These are phyloP conservation scores for Mortierella sp. DNA, from an alignment of 371 early-diverging fungal species.

Conservation along the genomic window DNA sequence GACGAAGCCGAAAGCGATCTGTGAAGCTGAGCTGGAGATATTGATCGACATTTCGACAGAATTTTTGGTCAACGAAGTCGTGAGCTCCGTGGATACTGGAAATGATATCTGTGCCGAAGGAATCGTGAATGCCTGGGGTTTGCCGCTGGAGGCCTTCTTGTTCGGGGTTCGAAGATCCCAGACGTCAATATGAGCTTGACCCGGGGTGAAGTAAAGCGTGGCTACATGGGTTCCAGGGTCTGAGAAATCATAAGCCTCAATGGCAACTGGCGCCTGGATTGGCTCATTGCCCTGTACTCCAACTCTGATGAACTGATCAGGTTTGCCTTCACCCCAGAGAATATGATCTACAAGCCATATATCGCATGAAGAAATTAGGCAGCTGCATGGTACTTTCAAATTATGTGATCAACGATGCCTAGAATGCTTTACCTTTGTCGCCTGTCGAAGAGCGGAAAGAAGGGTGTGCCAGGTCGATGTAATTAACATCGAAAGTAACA, in stretches of 20 bases:
- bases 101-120: neutral
- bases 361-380: no score
- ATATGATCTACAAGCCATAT: conserved; percentile 20
- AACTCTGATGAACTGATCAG: conserved; percentile 8
- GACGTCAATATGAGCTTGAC: neutral
- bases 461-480: neutral
- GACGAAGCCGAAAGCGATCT: neutral
- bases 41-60: neutral
- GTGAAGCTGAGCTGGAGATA: conserved; percentile 5
- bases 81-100: neutral
- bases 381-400: neutral
- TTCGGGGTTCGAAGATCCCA: conserved; percentile 6
- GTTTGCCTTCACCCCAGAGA: conserved; percentile 12
- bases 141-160: neutral
- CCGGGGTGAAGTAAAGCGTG: neutral
- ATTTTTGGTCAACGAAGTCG: neutral
- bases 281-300: neutral
- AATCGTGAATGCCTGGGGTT: neutral
- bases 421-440: neutral
- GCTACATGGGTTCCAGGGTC: conserved; percentile 10
- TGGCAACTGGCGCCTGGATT: neutral
- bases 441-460: neutral
- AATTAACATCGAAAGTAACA: neutral
- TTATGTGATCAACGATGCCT: neutral
- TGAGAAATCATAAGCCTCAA: conserved; percentile 13